Base-by-base conservation (phyloP, 352 stramenopile species). In the Phytophthora palmivora region DNA sequence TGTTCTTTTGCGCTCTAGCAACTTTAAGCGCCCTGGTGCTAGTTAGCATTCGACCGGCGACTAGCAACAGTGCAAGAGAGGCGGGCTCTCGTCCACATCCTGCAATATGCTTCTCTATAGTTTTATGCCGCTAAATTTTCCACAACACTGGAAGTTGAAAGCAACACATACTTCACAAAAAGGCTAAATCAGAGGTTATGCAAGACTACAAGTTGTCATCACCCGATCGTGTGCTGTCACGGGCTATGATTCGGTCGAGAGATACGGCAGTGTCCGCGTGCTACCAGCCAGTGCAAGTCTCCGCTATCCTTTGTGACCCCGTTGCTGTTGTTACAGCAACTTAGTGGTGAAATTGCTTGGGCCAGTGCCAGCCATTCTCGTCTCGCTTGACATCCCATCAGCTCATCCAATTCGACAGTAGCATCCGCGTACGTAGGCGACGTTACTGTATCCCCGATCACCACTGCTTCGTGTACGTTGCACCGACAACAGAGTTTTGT, bases 321-420 rank as follows among this genome's bases (percentile, higher is more conserved):
- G 45, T 30, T 45, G 49, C 48, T 66, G 48, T n/a, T 9, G 28
- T 47, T 58, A 22, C 16, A 16, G 61, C 61, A 70, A 70, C 62
- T 66, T 70, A 48, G 43, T 1, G 12, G 15, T 12, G 28, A 16
- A 24, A 15, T 16, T 33, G 21, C 41, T n/a, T 34, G 34, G 39
- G 12, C 42, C 26, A 46, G 18, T 54, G 33, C 62, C 56, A 67
- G 63, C 63, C 63, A 71, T 60, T 71, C 63, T 61, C 41, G 45
- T 5, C 7, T 47, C 61, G 52, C 54, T 70, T 66, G 62, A 70
- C 62, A 71, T 67, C 56, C 63, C 55, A 58, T 71, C 63, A 71
- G 63, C 63, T 71, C 63, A 71, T 71, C 63, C 63, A 71, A 71
- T 67, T 67, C 56, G 56, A 71, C 50, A 71, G 63, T 71, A 71